Base-by-base conservation (phyloP, 1,139 yeast species). In the Suhomyces anneliseae region DNA sequence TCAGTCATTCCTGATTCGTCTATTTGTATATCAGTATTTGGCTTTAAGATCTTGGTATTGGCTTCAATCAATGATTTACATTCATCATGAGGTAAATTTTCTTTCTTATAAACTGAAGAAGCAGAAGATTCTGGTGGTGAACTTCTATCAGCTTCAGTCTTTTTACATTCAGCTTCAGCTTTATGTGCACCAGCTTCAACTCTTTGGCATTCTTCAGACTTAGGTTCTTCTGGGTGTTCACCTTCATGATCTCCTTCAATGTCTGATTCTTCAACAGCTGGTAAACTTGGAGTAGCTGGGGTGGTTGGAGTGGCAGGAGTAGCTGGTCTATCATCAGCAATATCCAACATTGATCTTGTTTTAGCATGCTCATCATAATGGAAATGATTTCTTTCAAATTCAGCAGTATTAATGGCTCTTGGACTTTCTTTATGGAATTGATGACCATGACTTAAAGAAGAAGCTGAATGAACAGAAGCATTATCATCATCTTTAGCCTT, bases 1-100 rank as follows among this genome's bases (percentile, higher is more conserved):
- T 74, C 74, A 54, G 79, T 74, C 40, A 59, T 45, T 3, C 79
- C 78, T 49, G 55, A 60, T 27, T 59, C 47, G 44, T 71, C 77
- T 27, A 71, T 43, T 35, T 56, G 60, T 32, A 65, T 42, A 37
- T 59, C 60, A 8, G 59, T 49, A 37, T 46, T 29, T 41, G 45
- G 42, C 32, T 52, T 46, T 40, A 48, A 44, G 10, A 43, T 31
- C 9, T 34, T 42, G 32, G 33, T 12, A 26, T 40, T 38, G 9
- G 39, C 34, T 12, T 40, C 41, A 10, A 47, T 36, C 11, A 45
- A 29, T 4, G 47, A 33, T 29, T 40, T 45, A 7, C 32, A 29
- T 9, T 29, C 32, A 29, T 29, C 32, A 34, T 39, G 37, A 34
- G 40, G 46, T 9, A 39, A 29, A 9, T 12, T 14, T 14, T 24